Conservation (phyloP, 345 rosid species). For the Jatropha curcas region DNA sequence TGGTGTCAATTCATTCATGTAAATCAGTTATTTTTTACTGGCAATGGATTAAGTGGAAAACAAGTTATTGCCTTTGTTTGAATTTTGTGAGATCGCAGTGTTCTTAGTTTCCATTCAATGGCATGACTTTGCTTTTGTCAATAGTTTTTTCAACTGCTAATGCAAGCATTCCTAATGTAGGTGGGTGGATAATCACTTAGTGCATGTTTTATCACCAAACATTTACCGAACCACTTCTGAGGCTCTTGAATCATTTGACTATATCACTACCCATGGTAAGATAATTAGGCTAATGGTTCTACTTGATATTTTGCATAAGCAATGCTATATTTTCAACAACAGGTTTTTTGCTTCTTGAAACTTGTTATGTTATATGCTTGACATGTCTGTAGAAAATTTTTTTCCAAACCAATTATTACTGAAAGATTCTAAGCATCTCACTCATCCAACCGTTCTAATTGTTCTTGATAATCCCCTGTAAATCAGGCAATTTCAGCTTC, state of each 20-base stretch:
- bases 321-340: background rate
- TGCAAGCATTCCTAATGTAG: slow-evolving; percentile 33
- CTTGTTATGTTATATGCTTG: background rate
- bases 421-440: background rate
- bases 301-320: background rate
- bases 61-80: background rate
- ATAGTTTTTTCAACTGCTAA: slow-evolving; percentile 17
- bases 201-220: slow-evolving; percentile 89
- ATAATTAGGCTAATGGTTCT: background rate
- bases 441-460: slow-evolving; percentile 2
- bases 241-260: slow-evolving; percentile 88
- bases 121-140: slow-evolving; percentile 6
- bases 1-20: background rate
- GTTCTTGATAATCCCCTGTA: background rate
- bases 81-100: background rate
- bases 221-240: slow-evolving; percentile 76
- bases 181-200: slow-evolving; percentile 96
- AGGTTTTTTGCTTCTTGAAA: background rate
- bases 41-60: background rate
- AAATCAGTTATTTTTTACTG: background rate
- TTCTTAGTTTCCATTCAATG: background rate
- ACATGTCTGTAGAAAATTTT: background rate
- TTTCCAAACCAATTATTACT: background rate
- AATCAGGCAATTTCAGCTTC: slow-evolving; percentile 83
- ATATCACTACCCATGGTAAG: slow-evolving; percentile 85